phyloP scores from a whole-genome alignment of 2,329 filamentous ascomycete species.

The Pezicula carpinea region DNA sequence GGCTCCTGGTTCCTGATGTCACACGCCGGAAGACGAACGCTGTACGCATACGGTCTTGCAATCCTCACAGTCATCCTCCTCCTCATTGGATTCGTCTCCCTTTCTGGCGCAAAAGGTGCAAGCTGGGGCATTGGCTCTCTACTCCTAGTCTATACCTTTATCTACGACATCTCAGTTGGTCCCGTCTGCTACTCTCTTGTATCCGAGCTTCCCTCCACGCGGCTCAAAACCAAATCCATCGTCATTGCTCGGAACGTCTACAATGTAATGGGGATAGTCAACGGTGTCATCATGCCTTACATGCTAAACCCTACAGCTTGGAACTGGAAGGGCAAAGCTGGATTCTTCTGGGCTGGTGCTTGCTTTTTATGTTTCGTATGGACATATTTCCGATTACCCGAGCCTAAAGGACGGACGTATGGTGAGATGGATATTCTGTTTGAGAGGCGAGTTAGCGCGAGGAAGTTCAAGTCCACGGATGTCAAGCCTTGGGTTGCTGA shows the following conservation, averaged over 20 bases:
- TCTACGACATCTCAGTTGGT: slow-evolving; percentile 80
- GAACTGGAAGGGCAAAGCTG: slow-evolving; percentile 81
- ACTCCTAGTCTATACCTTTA: slow-evolving; percentile 75
- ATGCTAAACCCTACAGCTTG: slow-evolving; percentile 85
- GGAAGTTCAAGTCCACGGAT: slow-evolving; percentile 43
- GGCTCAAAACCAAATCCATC: slow-evolving; percentile 84
- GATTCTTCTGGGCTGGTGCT: slow-evolving; percentile 81
- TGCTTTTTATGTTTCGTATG: slow-evolving; percentile 80
- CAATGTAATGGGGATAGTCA: slow-evolving; percentile 74
- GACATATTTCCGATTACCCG: slow-evolving; percentile 76
- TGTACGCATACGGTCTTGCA: slow-evolving; percentile 73
- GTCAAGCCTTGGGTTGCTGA: slow-evolving; percentile 59
- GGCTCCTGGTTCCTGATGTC: slow-evolving; percentile 48
- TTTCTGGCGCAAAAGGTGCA: slow-evolving; percentile 27
- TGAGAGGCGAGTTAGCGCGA: slow-evolving; percentile 53
- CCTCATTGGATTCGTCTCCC: slow-evolving; percentile 56
- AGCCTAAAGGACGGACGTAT: slow-evolving; percentile 74
- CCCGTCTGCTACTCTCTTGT: slow-evolving; percentile 86
- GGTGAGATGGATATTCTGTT: slow-evolving; percentile 82
- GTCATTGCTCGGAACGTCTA: slow-evolving; percentile 70
- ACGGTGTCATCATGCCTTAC: slow-evolving; percentile 76
- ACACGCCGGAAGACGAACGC: slow-evolving; percentile 69
- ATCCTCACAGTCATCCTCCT: slow-evolving; percentile 72
- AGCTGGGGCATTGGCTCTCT: slow-evolving; percentile 47
- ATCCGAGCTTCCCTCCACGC: slow-evolving; percentile 72